These are phyloP conservation scores for Cyclocybe cylindracea DNA, from an alignment of 768 basidiomycete genomes.

Conservation along the genomic window DNA sequence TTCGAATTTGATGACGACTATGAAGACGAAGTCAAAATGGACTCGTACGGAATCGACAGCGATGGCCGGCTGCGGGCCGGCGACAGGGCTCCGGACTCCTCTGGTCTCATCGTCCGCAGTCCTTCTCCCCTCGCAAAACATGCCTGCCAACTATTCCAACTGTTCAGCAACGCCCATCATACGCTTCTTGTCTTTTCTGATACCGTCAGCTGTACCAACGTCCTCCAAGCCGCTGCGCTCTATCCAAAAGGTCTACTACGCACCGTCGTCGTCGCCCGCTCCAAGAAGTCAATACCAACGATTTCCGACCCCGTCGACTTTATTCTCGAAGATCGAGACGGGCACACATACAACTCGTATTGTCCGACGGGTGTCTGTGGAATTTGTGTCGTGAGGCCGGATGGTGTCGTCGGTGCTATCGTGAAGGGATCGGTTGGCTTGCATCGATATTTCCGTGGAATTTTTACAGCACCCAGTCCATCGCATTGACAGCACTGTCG, in stretches of 20 bases:
- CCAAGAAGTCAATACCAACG: conserved; percentile 8
- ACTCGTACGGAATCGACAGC: conserved; percentile 26
- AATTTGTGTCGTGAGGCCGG: conserved; percentile 44
- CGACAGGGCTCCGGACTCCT: conserved; percentile 48
- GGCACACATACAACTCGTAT: conserved; percentile 43
- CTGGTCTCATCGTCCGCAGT: conserved; percentile 26
- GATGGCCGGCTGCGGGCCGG: conserved; percentile 35
- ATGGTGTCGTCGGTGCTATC: conserved; percentile 45
- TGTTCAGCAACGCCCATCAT: conserved; percentile 35
- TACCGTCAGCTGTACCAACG: conserved; percentile 16
- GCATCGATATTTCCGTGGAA: conserved; percentile 32
- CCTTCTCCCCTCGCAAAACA: conserved; percentile 13
- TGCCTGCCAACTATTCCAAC: conserved; percentile 30
- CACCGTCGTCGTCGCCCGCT: conserved; percentile 26
- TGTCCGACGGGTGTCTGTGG: conserved; percentile 28
- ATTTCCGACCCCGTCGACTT: conserved; percentile 22
- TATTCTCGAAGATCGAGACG: conserved; percentile 35
- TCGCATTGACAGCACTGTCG: too few species aligned
- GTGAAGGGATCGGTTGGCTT: conserved; percentile 31
- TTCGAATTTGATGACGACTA: conserved; percentile 13
- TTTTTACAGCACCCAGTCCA: conserved; percentile 17
- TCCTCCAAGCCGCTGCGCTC: conserved; percentile 13
- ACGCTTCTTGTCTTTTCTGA: conserved; percentile 42
- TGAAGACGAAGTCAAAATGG: conserved; percentile 11
- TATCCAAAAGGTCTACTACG: conserved; percentile 25